Conservation (phyloP, 257 asterid species). For the Solanum pennellii region DNA sequence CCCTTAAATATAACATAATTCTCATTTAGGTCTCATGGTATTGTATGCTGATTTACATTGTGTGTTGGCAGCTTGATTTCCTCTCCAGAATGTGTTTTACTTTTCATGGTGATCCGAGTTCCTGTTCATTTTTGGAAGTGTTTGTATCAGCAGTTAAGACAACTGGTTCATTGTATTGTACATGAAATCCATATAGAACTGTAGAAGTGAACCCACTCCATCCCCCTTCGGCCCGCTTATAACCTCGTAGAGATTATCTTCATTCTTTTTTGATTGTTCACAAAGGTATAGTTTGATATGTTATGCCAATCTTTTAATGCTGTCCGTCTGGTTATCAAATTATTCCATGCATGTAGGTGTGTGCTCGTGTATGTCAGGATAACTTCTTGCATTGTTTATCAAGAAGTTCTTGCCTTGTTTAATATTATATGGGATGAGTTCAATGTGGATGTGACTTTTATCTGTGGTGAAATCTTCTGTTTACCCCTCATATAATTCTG, state of each 20-base stretch:
- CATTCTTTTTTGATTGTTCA: neutral
- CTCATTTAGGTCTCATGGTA: slow-evolving; percentile 8
- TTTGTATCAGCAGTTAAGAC: slow-evolving; percentile 3
- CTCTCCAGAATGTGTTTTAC: slow-evolving; percentile 14
- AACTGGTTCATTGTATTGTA: slow-evolving; percentile 5
- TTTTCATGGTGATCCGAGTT: slow-evolving; percentile 1
- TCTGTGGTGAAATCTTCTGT: neutral
- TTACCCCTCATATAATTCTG: neutral
- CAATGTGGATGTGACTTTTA: neutral
- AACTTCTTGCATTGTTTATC: neutral
- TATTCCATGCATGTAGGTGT: neutral
- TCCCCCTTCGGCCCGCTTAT: neutral
- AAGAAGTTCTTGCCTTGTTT: too few relatives aligned
- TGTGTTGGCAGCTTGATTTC: slow-evolving; percentile 32
- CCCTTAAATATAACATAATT: neutral
- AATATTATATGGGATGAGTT: neutral
- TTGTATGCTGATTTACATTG: slow-evolving; percentile 12
- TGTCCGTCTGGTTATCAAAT: neutral
- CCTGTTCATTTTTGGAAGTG: neutral
- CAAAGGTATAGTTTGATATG: neutral
- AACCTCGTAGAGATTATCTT: neutral
- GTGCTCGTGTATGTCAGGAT: neutral
- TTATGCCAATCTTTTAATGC: neutral
- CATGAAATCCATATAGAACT: neutral
- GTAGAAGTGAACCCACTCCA: neutral